Evolutionary conservation across 2,329 filamentous ascomycete genomes (phyloP).

Genomic region (Pseudogymnoascus sp.): DNA sequence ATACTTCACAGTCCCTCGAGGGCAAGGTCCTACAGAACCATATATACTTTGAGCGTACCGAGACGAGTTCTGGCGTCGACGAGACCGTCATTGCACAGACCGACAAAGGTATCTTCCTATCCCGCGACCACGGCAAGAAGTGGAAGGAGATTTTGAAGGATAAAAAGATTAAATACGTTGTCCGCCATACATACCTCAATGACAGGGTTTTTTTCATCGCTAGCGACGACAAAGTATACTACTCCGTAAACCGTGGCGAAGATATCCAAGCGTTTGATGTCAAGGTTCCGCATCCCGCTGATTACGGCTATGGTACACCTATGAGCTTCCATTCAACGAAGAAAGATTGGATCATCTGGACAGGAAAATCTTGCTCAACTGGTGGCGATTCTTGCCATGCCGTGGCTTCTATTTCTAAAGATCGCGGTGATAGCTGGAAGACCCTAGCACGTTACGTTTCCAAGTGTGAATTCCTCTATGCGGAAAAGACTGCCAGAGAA

Average conservation of each 20-base stretch:
- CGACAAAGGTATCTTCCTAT: constrained; percentile 53
- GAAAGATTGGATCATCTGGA: constrained; percentile 89
- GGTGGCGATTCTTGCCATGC: constrained; percentile 54
- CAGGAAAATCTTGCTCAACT: constrained; percentile 57
- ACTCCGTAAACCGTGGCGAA: constrained; percentile 71
- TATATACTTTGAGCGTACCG: constrained; percentile 72
- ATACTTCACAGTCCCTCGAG: constrained; percentile 54
- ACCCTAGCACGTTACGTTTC: constrained; percentile 64
- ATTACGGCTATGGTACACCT: constrained; percentile 40
- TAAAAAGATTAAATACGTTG: constrained; percentile 60
- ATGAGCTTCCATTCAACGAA: constrained; percentile 75
- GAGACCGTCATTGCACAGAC: constrained; percentile 60
- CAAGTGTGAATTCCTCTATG: constrained; percentile 79
- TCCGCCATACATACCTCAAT: constrained; percentile 72
- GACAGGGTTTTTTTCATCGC: constrained; percentile 86
- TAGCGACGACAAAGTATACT: constrained; percentile 55
- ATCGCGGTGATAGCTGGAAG: constrained; percentile 75
- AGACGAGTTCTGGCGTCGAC: constrained; percentile 54
- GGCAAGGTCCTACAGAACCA: constrained; percentile 46
- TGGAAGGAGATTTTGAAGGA: constrained; percentile 68
- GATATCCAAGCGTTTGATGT: constrained; percentile 67
- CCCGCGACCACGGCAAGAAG: constrained; percentile 78
- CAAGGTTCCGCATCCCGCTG: constrained; percentile 43
- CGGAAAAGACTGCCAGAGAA: constrained; percentile 45
- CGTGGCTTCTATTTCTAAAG: constrained; percentile 67